Evolutionary conservation across 495 filamentous ascomycete species (phyloP).

Genomic region (Neurospora sp.): DNA sequence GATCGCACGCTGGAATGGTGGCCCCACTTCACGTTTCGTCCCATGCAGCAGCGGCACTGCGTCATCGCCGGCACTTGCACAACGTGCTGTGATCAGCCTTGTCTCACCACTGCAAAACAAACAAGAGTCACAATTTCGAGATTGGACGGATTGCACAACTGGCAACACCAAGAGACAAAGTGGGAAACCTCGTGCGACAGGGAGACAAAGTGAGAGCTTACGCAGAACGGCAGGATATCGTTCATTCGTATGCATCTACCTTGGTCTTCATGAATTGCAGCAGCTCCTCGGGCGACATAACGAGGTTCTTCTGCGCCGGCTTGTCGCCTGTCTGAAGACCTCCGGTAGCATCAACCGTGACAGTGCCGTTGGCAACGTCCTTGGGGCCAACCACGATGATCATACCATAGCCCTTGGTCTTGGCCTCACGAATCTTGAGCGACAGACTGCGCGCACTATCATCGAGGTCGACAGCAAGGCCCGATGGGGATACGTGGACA

Average conservation of each 20-base stretch:
- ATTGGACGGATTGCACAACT: not conserved
- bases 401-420: conserved; percentile 60
- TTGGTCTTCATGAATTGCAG: conserved; percentile 23
- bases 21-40: not conserved
- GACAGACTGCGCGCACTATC: conserved; percentile 47
- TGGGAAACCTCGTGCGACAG: conserved; percentile 60
- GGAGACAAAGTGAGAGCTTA: conserved; percentile 49
- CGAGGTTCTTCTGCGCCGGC: conserved; percentile 6
- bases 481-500: conserved; percentile 32
- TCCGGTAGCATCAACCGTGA: conserved; percentile 26
- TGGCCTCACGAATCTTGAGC: conserved; percentile 66
- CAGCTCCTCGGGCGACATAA: conserved; percentile 27
- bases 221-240: conserved; percentile 52
- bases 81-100: not conserved
- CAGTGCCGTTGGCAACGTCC: conserved; percentile 26
- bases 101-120: not conserved
- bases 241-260: conserved; percentile 23
- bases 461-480: conserved; percentile 65
- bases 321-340: conserved; percentile 1
- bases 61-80: not conserved
- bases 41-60: not conserved
- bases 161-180: not conserved
- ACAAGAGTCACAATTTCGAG: not conserved
- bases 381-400: conserved; percentile 63
- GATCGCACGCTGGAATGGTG: not conserved